phyloP scores from a whole-genome alignment of 768 basidiomycete genomes.

The Boletus patriciae region DNA sequence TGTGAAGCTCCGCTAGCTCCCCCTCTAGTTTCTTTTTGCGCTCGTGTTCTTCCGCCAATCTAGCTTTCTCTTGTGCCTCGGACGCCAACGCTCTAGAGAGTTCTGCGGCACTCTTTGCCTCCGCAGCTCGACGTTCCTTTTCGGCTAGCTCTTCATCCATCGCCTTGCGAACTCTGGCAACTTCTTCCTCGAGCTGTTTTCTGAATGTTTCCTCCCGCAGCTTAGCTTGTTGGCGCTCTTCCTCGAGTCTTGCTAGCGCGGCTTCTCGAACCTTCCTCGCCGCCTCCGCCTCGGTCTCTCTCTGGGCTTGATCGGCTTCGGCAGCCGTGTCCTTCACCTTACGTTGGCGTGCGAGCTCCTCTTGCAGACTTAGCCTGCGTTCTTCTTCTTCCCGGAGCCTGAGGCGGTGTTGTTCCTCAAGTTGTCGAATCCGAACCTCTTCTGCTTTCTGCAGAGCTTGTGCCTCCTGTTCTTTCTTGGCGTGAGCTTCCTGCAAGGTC shows the following conservation, averaged over 20 bases:
- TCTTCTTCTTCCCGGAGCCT: conserved; percentile 32
- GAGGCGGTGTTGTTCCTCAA: conserved; percentile 30
- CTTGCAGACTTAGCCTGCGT: conserved; percentile 24
- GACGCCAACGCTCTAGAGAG: conserved; percentile 24
- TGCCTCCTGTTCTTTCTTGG: conserved; percentile 27
- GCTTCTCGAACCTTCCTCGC: conserved; percentile 21
- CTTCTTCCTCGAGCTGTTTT: conserved; percentile 30
- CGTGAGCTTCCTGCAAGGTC: conserved; percentile 25
- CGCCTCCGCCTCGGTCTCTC: conserved; percentile 24
- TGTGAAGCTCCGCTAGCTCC: conserved; percentile 28
- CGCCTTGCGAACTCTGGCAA: conserved; percentile 22
- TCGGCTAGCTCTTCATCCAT: conserved; percentile 24
- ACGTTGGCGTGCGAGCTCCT: conserved; percentile 26
- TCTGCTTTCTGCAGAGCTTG: conserved; percentile 20
- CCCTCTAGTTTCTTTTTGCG: conserved; percentile 29
- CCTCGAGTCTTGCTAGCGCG: conserved; percentile 21
- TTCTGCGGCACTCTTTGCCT: conserved; percentile 31
- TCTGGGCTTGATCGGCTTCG: conserved; percentile 18
- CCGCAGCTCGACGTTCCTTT: conserved; percentile 24
- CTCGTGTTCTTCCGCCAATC: conserved; percentile 31
- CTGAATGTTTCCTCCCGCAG: conserved; percentile 25
- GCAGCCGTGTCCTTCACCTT: conserved; percentile 16
- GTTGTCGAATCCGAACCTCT: conserved; percentile 25
- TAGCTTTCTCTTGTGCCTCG: conserved; percentile 33
- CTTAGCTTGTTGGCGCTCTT: conserved; percentile 28